Evolutionary conservation across 441 rosid species (phyloP).

Genomic region (Gossypium schwendimanii): DNA sequence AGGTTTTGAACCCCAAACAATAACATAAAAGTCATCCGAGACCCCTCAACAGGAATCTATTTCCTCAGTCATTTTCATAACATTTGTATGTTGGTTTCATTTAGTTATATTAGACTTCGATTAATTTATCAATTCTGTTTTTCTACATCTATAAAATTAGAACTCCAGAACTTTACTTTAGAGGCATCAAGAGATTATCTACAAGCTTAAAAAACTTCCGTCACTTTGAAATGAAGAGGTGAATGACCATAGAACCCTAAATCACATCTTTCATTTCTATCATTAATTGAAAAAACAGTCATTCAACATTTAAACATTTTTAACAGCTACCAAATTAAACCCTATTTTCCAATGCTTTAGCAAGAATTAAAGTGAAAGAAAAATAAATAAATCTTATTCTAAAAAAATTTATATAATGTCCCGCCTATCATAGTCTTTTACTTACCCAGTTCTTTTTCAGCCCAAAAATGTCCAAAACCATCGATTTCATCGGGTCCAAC

Average conservation of each 20-base stretch:
- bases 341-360: neutral
- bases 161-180: neutral
- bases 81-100: too few species aligned
- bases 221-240: too few species aligned
- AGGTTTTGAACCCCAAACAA: too few species aligned
- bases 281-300: neutral
- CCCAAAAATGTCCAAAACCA: neutral
- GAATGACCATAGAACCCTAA: neutral
- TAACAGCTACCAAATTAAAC: neutral
- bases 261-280: neutral
- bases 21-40: too few species aligned
- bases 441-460: neutral
- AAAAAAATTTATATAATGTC: neutral
- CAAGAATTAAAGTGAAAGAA: neutral
- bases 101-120: too few species aligned
- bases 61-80: too few species aligned
- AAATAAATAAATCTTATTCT: neutral
- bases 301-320: neutral
- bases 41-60: too few species aligned
- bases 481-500: conserved; percentile 7
- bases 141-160: too few species aligned
- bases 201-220: too few species aligned
- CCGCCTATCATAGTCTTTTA: neutral
- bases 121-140: too few species aligned
- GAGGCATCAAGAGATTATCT: neutral